A percentile compares a stretch with the other conserved stretches of the same genome.
Conservation (phyloP, 257 asterid species). For the Orobanche coerulescens region DNA sequence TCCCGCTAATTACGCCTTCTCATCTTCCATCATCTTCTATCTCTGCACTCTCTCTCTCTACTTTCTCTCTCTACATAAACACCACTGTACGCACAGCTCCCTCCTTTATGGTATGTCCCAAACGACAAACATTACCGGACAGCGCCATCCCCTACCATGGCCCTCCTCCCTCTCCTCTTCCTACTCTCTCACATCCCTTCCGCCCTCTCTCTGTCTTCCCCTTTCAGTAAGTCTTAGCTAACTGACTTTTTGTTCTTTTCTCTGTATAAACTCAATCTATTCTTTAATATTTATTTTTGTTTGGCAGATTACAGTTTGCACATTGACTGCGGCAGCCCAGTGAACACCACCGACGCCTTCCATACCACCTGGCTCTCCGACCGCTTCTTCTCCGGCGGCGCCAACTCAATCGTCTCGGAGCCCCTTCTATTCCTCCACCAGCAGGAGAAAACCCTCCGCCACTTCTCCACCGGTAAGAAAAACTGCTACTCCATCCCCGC, state of each 20-base stretch:
- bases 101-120: slow-evolving; percentile 28
- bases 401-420: slow-evolving; percentile 71
- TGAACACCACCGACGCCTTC: slow-evolving; percentile 67
- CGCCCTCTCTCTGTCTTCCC: slow-evolving; percentile 25
- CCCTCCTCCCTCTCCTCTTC: slow-evolving; percentile 21
- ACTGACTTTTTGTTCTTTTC: background rate
- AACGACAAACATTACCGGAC: slow-evolving; percentile 24
- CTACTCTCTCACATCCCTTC: slow-evolving; percentile 22
- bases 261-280: background rate
- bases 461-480: slow-evolving; percentile 78
- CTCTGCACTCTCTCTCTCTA: slow-evolving; percentile 20
- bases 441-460: slow-evolving; percentile 82
- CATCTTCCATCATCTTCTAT: no score
- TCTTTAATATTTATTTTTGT: background rate
- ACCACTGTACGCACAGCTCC: slow-evolving; percentile 15
- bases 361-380: slow-evolving; percentile 75
- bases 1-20: slow-evolving; percentile 30
- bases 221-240: slow-evolving; percentile 28
- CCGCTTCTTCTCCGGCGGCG: slow-evolving; percentile 73
- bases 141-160: slow-evolving; percentile 24
- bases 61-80: slow-evolving; percentile 9
- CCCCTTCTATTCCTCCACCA: slow-evolving; percentile 66
- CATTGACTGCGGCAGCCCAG: slow-evolving; percentile 71
- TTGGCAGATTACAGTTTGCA: slow-evolving; percentile 30
- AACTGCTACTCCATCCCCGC: slow-evolving; percentile 73